Conservation (phyloP, 169 alveolate genomes). For the Cryptosporidium tyzzeri region DNA sequence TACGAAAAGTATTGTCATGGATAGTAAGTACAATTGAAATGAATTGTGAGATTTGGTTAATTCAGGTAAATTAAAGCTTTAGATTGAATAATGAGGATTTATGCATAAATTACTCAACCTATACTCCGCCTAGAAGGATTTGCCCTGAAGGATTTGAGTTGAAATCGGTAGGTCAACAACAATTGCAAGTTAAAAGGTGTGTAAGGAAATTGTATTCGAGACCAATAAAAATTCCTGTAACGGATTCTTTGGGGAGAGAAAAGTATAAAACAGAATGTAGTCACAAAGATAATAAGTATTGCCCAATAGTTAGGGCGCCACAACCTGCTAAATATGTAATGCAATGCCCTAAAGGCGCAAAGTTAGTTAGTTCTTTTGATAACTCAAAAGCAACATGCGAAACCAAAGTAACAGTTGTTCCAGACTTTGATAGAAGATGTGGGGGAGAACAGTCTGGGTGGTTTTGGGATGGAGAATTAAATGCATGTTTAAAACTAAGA, state of each 20-base stretch:
- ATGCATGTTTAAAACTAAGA: constrained; percentile 30
- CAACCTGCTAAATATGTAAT: constrained; percentile 63
- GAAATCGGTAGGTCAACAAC: constrained; percentile 52
- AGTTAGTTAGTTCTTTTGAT: constrained; percentile 43
- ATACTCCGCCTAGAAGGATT: constrained; percentile 60
- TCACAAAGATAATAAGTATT: constrained; percentile 41
- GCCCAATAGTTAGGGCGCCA: constrained; percentile 32
- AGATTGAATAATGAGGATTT: constrained; percentile 48
- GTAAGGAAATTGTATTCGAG: constrained; percentile 58
- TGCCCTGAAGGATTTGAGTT: constrained; percentile 73
- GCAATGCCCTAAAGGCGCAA: constrained; percentile 61
- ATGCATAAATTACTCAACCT: constrained; percentile 61
- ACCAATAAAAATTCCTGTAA: constrained; percentile 70
- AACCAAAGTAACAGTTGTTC: constrained; percentile 52
- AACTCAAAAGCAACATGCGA: constrained; percentile 68
- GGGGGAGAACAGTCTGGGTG: constrained; percentile 68
- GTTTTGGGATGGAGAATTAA: constrained; percentile 69
- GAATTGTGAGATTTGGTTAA: neutral
- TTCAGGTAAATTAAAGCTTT: constrained; percentile 13
- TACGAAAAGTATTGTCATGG: constrained; percentile 73
- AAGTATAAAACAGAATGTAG: constrained; percentile 24
- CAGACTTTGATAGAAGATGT: constrained; percentile 65
- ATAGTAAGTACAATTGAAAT: constrained; percentile 18
- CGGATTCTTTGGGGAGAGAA: constrained; percentile 58
- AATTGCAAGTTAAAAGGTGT: constrained; percentile 30